These are phyloP conservation scores for Boletellus sp. DNA, from an alignment of 768 basidiomycete genomes.

Conservation along the genomic window DNA sequence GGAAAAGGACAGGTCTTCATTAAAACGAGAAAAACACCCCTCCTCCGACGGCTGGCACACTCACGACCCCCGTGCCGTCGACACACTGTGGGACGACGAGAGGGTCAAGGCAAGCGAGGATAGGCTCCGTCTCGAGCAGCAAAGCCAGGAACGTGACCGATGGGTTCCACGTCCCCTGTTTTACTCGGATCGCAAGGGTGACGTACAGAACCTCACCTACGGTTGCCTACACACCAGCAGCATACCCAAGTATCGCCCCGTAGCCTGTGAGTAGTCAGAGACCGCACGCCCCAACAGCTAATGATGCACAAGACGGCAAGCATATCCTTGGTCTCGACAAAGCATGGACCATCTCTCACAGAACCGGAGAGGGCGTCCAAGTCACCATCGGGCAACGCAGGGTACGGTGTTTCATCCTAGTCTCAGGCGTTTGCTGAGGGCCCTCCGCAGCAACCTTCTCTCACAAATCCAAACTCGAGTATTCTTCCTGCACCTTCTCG, in stretches of 20 bases:
- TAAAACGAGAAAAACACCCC: conserved; percentile 31
- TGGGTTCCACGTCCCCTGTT: conserved; percentile 37
- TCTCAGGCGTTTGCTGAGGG: conserved; percentile 3
- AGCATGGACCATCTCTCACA: conserved; percentile 43
- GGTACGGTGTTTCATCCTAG: conserved; percentile 27
- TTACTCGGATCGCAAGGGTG: conserved; percentile 67
- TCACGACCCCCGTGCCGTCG: conserved; percentile 11
- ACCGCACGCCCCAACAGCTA: conserved; percentile 37
- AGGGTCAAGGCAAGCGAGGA: conserved; percentile 35
- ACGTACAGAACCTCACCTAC: conserved; percentile 61
- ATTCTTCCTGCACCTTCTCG: conserved; percentile 51
- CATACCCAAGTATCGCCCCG: conserved; percentile 61
- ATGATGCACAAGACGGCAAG: conserved; percentile 46
- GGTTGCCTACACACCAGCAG: conserved; percentile 61
- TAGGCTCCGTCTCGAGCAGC: conserved; percentile 21
- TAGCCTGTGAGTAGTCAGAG: conserved; percentile 46
- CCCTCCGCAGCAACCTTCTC: conserved; percentile 39
- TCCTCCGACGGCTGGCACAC: conserved; percentile 24
- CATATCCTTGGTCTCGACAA: conserved; percentile 59
- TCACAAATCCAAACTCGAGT: conserved; percentile 57
- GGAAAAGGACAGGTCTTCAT: conserved; percentile 29
- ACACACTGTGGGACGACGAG: conserved; percentile 27
- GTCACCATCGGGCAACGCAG: conserved; percentile 45
- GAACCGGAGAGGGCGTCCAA: conserved; percentile 64
- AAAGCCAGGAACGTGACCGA: conserved; percentile 18